Evolutionary conservation across 192 early-diverging fungal species (phyloP).

Genomic region (Umbelopsis sp.): DNA sequence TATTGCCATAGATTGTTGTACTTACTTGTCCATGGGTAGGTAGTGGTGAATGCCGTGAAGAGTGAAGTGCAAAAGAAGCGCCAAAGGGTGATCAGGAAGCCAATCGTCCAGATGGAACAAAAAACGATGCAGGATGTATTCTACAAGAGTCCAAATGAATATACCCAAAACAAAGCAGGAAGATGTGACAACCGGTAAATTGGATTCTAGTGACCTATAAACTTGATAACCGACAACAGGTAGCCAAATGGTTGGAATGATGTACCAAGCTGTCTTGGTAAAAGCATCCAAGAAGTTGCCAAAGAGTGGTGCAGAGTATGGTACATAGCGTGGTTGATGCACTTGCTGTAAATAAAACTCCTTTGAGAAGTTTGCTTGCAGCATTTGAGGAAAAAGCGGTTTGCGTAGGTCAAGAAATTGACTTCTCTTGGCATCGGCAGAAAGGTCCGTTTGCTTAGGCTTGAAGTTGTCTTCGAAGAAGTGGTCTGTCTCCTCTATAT

Average conservation of each 20-base stretch:
- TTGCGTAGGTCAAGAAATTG: constrained; percentile 82
- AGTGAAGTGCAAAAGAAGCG: constrained; percentile 81
- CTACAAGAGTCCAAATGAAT: constrained; percentile 81
- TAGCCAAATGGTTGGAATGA: constrained; percentile 87
- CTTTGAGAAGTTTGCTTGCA: constrained; percentile 70
- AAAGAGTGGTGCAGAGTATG: constrained; percentile 83
- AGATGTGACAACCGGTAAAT: constrained; percentile 37
- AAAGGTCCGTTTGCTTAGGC: constrained; percentile 50
- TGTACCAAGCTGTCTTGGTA: constrained; percentile 91
- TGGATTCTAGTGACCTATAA: constrained; percentile 35
- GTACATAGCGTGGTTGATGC: constrained; percentile 84
- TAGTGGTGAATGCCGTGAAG: constrained; percentile 97
- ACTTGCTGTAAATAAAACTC: constrained; percentile 90
- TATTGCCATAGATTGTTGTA: not conserved
- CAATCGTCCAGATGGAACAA: constrained; percentile 90
- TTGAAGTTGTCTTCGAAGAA: constrained; percentile 43
- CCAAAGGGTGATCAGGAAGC: constrained; percentile 81
- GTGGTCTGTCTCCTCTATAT: constrained; percentile 33
- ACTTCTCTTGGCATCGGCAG: constrained; percentile 51
- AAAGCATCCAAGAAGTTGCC: constrained; percentile 80
- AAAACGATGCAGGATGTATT: constrained; percentile 93
- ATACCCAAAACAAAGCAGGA: constrained; percentile 70
- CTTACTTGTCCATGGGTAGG: constrained; percentile 91
- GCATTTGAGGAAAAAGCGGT: constrained; percentile 85
- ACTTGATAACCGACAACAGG: constrained; percentile 67